Conservation (phyloP, 257 asterid species). For the Gentiana dahurica region DNA sequence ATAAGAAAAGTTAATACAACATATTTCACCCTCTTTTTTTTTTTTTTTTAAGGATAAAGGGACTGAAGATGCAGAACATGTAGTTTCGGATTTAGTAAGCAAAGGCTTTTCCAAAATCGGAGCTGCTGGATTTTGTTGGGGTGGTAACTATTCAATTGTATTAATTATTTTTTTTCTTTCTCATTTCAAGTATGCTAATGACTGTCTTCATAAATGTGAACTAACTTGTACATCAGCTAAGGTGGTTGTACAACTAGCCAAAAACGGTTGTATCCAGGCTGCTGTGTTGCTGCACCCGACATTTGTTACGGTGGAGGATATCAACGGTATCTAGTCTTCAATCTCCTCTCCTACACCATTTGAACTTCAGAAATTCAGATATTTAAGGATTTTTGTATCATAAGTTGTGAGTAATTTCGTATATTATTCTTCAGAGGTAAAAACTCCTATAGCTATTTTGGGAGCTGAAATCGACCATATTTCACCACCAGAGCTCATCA, state of each 20-base stretch:
- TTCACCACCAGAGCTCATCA: conserved; percentile 44
- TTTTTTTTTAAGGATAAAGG: conserved; percentile 17
- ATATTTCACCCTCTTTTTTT: neutral
- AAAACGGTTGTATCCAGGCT: conserved; percentile 36
- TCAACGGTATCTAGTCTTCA: conserved; percentile 24
- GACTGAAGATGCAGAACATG: conserved; percentile 20
- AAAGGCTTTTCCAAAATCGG: conserved; percentile 25
- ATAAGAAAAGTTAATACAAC: conserved; percentile 15
- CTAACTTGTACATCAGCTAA: conserved; percentile 29
- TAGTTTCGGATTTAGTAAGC: conserved; percentile 17
- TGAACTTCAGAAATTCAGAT: neutral
- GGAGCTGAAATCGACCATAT: conserved; percentile 48
- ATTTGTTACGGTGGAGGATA: conserved; percentile 37
- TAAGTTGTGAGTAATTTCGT: conserved; percentile 2
- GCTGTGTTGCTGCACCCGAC: conserved; percentile 50
- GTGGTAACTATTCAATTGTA: conserved; percentile 13
- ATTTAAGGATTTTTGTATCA: neutral
- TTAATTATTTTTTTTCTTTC: neutral
- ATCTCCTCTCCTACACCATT: neutral
- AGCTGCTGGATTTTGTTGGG: conserved; percentile 38
- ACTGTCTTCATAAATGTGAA: too few relatives aligned
- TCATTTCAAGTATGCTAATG: neutral
- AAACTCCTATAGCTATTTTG: conserved; percentile 40
- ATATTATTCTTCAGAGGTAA: conserved; percentile 31
- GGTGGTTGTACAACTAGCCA: conserved; percentile 39